Percentiles rank a stretch among this genome's conserved stretches.
Conservation (phyloP, 2,329 filamentous ascomycete species). For the Ophiostoma ips region DNA sequence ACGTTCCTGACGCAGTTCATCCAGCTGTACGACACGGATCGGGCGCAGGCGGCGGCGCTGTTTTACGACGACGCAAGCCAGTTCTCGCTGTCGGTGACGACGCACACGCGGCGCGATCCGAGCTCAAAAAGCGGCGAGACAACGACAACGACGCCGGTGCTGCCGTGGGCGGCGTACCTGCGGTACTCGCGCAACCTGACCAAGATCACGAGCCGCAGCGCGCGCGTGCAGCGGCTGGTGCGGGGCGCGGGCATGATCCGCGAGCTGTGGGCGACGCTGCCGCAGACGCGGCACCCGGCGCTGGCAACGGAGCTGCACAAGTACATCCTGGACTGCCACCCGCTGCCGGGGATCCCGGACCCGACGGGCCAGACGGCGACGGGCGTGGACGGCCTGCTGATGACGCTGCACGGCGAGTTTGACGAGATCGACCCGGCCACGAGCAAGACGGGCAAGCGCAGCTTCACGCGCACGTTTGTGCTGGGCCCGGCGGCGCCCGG, state of each 20-base stretch:
- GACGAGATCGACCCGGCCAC: slow-evolving; percentile 52
- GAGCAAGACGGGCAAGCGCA: slow-evolving; percentile 49
- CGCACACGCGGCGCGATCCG: slow-evolving; percentile 32
- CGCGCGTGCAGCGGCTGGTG: slow-evolving; percentile 49
- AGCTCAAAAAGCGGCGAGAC: slow-evolving; percentile 17
- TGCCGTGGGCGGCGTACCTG: slow-evolving; percentile 62
- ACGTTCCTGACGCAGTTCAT: slow-evolving; percentile 66
- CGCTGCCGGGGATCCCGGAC: slow-evolving; percentile 57
- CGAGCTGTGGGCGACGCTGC: slow-evolving; percentile 55
- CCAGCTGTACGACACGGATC: slow-evolving; percentile 56
- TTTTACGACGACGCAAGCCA: slow-evolving; percentile 66
- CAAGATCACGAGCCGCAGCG: slow-evolving; percentile 44
- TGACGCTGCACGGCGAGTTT: slow-evolving; percentile 73
- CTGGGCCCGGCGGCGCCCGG: slow-evolving; percentile 60
- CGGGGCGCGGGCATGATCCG: slow-evolving; percentile 51
- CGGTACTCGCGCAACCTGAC: slow-evolving; percentile 65
- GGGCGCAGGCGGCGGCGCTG: slow-evolving; percentile 43
- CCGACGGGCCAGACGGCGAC: slow-evolving; percentile 45
- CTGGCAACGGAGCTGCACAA: slow-evolving; percentile 52
- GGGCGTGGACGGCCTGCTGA: slow-evolving; percentile 64
- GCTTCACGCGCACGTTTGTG: slow-evolving; percentile 70
- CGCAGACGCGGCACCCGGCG: slow-evolving; percentile 60
- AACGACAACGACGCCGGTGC: slow-evolving; percentile 22
- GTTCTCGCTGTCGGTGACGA: slow-evolving; percentile 65
- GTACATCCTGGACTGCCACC: slow-evolving; percentile 73